Conservation (phyloP, 139 green algal genomes). For the Marvania coccoides region DNA sequence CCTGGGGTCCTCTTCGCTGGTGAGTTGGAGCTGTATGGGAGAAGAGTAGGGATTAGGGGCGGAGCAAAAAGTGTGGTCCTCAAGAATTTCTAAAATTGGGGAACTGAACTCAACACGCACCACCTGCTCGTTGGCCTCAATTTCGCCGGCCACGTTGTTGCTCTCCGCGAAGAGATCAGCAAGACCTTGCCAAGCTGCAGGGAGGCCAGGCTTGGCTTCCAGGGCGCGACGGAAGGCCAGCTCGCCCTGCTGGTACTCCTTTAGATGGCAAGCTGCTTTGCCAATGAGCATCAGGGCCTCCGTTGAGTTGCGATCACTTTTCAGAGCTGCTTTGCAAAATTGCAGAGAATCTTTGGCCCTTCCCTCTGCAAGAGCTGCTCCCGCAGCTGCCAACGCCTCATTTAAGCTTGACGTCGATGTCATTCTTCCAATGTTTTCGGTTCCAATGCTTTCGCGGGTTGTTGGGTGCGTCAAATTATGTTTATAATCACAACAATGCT, state of each 20-base stretch:
- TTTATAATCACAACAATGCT: too few species aligned
- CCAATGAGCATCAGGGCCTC: conserved; percentile 58
- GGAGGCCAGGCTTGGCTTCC: conserved; percentile 27
- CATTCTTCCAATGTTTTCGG: too few species aligned
- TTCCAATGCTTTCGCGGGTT: too few species aligned
- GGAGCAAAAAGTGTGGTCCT: too few species aligned
- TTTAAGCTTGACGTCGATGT: too few species aligned
- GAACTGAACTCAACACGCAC: too few species aligned
- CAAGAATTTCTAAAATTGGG: too few species aligned
- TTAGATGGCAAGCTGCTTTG: conserved; percentile 51
- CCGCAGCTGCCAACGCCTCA: too few species aligned
- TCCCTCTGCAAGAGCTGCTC: conserved; percentile 80
- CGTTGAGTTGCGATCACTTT: conserved; percentile 39
- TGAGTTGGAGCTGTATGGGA: conserved; percentile 28
- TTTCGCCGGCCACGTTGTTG: neutral
- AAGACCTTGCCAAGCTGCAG: conserved; percentile 61
- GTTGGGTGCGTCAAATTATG: too few species aligned
- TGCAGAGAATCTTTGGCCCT: conserved; percentile 52
- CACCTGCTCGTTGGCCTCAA: conserved; percentile 27
- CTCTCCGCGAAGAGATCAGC: conserved; percentile 46
- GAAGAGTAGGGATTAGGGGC: neutral
- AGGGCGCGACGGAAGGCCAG: conserved; percentile 44
- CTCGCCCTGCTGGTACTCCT: conserved; percentile 46
- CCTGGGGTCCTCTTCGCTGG: neutral
- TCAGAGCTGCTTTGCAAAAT: conserved; percentile 53